Evolutionary conservation across 306 rosid genomes (phyloP), one percentile per base, ranked within the genome.

Genomic region (Sechiopsis laciniata): DNA sequence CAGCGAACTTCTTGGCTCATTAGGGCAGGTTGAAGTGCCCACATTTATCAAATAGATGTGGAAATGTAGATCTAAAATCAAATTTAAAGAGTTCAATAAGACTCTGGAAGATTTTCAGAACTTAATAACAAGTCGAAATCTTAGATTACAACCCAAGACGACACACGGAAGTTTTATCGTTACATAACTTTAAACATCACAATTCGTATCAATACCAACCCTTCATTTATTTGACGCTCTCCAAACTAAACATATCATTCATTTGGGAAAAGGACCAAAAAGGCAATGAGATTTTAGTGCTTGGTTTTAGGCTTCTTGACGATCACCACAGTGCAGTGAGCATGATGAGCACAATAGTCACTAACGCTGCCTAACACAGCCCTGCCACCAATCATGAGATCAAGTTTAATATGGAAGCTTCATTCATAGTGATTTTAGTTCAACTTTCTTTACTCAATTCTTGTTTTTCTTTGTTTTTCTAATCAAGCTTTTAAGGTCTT

Each of bases 281-380:
- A 32, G 3, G 7, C 17, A 19, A 46, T 21, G 73, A 20, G 56
- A 5, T 7, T 48, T 50, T 21, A 68, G 73, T 68, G 57, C 53
- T 68, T 68, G 62, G 26, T 52, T 55, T 74, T 75, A 12, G 78
- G 78, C 68, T 53, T 65, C 72, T 60, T 75, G 26, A 75, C 78
- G 9, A 75, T 75, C 59, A 75, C 26, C 48, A 75, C 55, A 5
- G 78, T 29, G 50, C 78, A 60, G 55, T 62, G 55, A 10, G 78
- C 78, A 75, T 75, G 78, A 51, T 75, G 78, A 17, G 61, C 78
- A 62, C 78, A 60, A 37, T 75, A 75, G 37, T 75, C 78, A 50
- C 78, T 75, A 0, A 62, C 78, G 16, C 78, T 75, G 42, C 78
- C 78, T 46, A 75, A 75, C 12, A 75, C 55, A 24, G 78, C 78